phyloP scores from a whole-genome alignment of 352 stramenopile species.

The Lagenidium sp. region DNA sequence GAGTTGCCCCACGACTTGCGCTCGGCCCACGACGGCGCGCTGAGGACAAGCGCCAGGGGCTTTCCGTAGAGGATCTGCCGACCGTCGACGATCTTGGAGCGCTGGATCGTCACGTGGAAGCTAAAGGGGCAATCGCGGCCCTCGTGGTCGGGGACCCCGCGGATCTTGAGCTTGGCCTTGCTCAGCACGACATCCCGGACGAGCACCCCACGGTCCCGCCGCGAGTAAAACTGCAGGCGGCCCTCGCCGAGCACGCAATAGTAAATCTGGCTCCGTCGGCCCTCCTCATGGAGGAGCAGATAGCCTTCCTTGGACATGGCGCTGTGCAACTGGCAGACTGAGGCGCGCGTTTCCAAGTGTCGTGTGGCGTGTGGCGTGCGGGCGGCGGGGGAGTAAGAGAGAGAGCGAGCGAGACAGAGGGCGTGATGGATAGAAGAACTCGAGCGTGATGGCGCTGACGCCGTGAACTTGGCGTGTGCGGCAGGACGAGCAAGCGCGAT shows the following conservation, averaged over 20 bases:
- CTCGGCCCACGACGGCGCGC: conserved; percentile 61
- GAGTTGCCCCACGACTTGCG: conserved; percentile 82
- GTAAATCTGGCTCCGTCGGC: conserved; percentile 54
- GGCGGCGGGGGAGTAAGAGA: too few species aligned
- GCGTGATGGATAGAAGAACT: too few species aligned
- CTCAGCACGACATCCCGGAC: conserved; percentile 58
- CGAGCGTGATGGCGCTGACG: too few species aligned
- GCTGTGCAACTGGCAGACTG: too few species aligned
- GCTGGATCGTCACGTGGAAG: conserved; percentile 65
- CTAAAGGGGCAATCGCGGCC: conserved; percentile 64
- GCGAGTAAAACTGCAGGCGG: conserved; percentile 62
- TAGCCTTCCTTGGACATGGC: conserved; percentile 82
- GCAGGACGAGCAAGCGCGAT: too few species aligned
- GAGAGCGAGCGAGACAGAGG: too few species aligned
- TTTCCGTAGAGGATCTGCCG: conserved; percentile 52
- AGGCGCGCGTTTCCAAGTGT: too few species aligned
- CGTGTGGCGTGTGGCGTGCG: too few species aligned
- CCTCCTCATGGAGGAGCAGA: conserved; percentile 61
- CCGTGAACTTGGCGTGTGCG: too few species aligned
- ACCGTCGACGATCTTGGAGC: conserved; percentile 62
- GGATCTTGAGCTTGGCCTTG: conserved; percentile 68
- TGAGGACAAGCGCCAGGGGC: conserved; percentile 47
- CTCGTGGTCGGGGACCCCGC: conserved; percentile 59
- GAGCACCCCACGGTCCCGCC: conserved; percentile 50
- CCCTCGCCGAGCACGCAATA: conserved; percentile 76